phyloP scores from a whole-genome alignment of 1,284 basidiomycete species.

The Boletus smithii region DNA sequence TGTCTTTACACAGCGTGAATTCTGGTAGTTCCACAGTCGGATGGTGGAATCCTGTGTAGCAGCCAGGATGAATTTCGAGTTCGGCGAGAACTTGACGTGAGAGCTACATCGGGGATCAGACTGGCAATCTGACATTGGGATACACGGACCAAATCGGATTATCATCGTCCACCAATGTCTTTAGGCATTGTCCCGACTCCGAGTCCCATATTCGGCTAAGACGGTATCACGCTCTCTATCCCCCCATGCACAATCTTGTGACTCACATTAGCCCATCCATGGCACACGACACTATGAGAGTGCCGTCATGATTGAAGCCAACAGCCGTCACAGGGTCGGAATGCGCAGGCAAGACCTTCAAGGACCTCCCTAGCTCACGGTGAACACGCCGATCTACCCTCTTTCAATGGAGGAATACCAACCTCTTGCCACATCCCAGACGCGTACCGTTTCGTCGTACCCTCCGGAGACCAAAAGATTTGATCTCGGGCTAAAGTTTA shows the following conservation, averaged over 20 bases:
- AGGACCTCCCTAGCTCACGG: constrained; percentile 55
- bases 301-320: constrained; percentile 91
- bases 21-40: constrained; percentile 91
- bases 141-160: constrained; percentile 81
- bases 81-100: constrained; percentile 86
- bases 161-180: constrained; percentile 93
- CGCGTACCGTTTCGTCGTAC: constrained; percentile 91
- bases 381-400: neutral
- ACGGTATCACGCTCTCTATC: constrained; percentile 1
- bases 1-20: constrained; percentile 91
- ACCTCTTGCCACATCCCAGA: constrained; percentile 95
- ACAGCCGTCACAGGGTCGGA: constrained; percentile 95
- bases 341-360: constrained; percentile 89
- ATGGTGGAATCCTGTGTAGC: constrained; percentile 92
- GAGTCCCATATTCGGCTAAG: constrained; percentile 93
- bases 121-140: constrained; percentile 3
- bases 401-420: constrained; percentile 3
- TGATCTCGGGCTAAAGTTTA: constrained; percentile 86
- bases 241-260: neutral
- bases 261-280: constrained; percentile 95
- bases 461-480: constrained; percentile 90
- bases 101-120: constrained; percentile 48
- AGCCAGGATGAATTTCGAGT: constrained; percentile 83
- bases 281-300: constrained; percentile 87
- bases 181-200: constrained; percentile 94